These are phyloP conservation scores for Hypoxylon lienhwacheense DNA, from an alignment of 495 filamentous ascomycete species.

Conservation along the genomic window DNA sequence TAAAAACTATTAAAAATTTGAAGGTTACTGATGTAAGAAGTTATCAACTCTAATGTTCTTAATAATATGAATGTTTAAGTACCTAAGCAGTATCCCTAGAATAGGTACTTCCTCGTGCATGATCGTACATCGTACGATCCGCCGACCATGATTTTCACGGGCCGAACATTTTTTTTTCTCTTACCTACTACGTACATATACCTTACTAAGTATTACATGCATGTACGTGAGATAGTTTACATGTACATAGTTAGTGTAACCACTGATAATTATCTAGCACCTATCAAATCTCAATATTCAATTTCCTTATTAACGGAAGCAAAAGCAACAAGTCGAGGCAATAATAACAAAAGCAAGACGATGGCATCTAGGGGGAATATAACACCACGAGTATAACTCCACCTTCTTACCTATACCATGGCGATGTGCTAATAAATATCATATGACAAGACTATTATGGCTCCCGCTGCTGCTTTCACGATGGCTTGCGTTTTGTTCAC, in stretches of 20 bases:
- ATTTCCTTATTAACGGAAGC: too few relatives aligned
- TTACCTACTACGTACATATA: not conserved
- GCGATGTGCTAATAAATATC: constrained; percentile 9
- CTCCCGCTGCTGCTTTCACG: constrained; percentile 51
- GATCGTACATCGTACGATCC: too few relatives aligned
- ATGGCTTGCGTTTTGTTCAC: constrained; percentile 52
- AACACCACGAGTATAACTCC: constrained; percentile 20
- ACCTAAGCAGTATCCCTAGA: too few relatives aligned
- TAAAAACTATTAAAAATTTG: not conserved
- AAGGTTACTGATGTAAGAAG: not conserved
- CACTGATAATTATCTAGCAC: too few relatives aligned
- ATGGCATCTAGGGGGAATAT: constrained; percentile 29
- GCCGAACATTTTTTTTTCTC: not conserved
- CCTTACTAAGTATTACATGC: not conserved
- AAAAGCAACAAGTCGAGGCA: not conserved
- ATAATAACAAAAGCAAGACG: too few relatives aligned
- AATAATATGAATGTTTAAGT: not conserved
- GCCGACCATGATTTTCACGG: too few relatives aligned
- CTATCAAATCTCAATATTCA: not conserved
- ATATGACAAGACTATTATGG: constrained; percentile 44
- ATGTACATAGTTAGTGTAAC: too few relatives aligned
- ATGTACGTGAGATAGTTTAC: too few relatives aligned
- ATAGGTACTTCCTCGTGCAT: too few relatives aligned
- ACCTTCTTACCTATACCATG: not conserved
- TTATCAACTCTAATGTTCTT: too few relatives aligned